Conservation (phyloP, 305 asterid genomes). For the Ajuga reptans region DNA sequence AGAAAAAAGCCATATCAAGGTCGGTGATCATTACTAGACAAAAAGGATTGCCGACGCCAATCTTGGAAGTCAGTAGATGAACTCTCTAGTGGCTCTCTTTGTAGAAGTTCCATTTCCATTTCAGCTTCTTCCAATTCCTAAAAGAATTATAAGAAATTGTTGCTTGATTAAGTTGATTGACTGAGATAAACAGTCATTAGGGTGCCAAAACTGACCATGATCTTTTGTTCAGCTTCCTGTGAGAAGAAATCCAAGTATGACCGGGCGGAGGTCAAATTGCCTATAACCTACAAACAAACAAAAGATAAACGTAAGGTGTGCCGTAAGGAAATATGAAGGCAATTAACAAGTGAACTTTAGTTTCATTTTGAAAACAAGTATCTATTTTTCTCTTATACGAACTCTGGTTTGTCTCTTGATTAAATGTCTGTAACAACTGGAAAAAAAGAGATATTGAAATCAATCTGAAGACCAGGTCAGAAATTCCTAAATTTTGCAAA, state of each 20-base stretch:
- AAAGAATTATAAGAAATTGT: slow-evolving; percentile 21
- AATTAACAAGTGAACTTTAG: neutral
- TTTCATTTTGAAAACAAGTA: slow-evolving; percentile 1
- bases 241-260: slow-evolving; percentile 78
- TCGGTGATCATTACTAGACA: slow-evolving; percentile 39
- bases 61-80: slow-evolving; percentile 49
- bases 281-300: slow-evolving; percentile 58
- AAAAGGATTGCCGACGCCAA: slow-evolving; percentile 48
- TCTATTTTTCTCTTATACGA: slow-evolving; percentile 1
- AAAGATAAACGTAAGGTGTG: slow-evolving; percentile 4
- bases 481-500: neutral
- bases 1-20: slow-evolving; percentile 9
- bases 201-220: slow-evolving; percentile 42
- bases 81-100: slow-evolving; percentile 44
- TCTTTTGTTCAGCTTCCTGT: slow-evolving; percentile 55
- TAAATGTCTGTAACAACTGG: neutral
- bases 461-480: neutral
- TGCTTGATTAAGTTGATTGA: slow-evolving; percentile 11
- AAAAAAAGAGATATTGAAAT: neutral
- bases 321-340: slow-evolving; percentile 1
- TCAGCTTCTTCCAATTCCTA: slow-evolving; percentile 96
- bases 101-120: slow-evolving; percentile 84
- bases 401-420: neutral
- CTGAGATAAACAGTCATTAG: neutral
- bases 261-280: slow-evolving; percentile 61